Conservation (phyloP, 2,329 filamentous ascomycete genomes). For the Ophiostoma populinum region DNA sequence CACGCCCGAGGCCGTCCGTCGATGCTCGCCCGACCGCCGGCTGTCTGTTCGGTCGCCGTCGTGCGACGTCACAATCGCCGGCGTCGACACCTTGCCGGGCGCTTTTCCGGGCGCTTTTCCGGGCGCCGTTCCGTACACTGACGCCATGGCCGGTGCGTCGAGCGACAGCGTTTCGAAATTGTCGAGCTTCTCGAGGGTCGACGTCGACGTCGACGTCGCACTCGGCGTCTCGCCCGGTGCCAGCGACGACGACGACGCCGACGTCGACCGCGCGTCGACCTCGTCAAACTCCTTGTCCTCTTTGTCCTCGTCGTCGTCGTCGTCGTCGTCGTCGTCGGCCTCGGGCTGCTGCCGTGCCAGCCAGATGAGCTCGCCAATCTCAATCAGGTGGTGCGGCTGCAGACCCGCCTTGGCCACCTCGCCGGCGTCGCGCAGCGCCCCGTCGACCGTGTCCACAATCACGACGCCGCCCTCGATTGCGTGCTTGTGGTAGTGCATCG, state of each 20-base stretch:
- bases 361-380: conserved; percentile 69
- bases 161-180: conserved; percentile 9
- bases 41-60: too few species aligned
- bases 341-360: conserved; percentile 28
- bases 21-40: too few species aligned
- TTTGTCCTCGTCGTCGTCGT: conserved; percentile 12
- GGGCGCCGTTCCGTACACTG: conserved; percentile 2
- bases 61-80: conserved; percentile 1
- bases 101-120: background rate
- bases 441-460: conserved; percentile 61
- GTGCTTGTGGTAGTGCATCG: conserved; percentile 49
- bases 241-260: too few species aligned
- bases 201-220: conserved; percentile 1
- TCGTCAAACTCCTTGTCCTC: conserved; percentile 14
- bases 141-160: conserved; percentile 6
- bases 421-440: conserved; percentile 66
- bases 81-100: background rate
- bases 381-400: conserved; percentile 58
- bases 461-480: conserved; percentile 47
- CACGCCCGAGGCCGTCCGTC: conserved; percentile 5
- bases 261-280: background rate
- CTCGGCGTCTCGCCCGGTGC: conserved; percentile 6
- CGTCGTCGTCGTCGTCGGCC: conserved; percentile 17
- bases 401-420: conserved; percentile 70
- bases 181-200: background rate